Conservation (phyloP, 1,284 basidiomycete species). For the Hemileia vastatrix region DNA sequence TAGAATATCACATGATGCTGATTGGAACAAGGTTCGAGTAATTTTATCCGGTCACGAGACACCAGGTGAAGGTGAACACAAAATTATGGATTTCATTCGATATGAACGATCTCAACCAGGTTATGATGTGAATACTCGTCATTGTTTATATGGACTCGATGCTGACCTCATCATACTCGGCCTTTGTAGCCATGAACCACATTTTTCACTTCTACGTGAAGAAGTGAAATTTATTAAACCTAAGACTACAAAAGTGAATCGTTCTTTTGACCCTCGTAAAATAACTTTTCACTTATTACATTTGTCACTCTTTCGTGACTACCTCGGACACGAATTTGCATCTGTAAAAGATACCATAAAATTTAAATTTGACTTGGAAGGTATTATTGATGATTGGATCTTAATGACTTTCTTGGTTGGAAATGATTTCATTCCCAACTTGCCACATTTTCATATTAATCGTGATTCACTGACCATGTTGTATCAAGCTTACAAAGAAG, state of each 20-base stretch:
- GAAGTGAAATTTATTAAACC: slow-evolving; percentile 53
- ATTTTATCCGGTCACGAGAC: slow-evolving; percentile 93
- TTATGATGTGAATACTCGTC: background rate
- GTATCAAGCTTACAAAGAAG: slow-evolving; percentile 89
- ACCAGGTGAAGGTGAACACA: background rate
- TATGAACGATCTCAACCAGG: background rate
- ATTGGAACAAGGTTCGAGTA: slow-evolving; percentile 84
- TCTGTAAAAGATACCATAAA: slow-evolving; percentile 49
- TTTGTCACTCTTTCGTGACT: slow-evolving; percentile 87
- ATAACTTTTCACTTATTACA: slow-evolving; percentile 94
- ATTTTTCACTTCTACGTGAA: background rate
- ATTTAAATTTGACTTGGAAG: slow-evolving; percentile 73
- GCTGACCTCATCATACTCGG: background rate
- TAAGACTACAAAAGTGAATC: slow-evolving; percentile 55
- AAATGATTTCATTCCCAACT: slow-evolving; percentile 92
- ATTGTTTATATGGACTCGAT: background rate
- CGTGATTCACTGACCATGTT: slow-evolving; percentile 86
- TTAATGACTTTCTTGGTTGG: slow-evolving; percentile 91
- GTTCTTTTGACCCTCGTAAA: slow-evolving; percentile 63
- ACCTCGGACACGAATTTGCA: slow-evolving; percentile 87
- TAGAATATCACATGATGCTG: slow-evolving; percentile 87
- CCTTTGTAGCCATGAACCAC: background rate
- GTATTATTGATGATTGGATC: slow-evolving; percentile 95
- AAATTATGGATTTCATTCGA: background rate
- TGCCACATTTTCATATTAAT: slow-evolving; percentile 94